Conservation (phyloP, 305 asterid species). For the Rubia tinctorum region DNA sequence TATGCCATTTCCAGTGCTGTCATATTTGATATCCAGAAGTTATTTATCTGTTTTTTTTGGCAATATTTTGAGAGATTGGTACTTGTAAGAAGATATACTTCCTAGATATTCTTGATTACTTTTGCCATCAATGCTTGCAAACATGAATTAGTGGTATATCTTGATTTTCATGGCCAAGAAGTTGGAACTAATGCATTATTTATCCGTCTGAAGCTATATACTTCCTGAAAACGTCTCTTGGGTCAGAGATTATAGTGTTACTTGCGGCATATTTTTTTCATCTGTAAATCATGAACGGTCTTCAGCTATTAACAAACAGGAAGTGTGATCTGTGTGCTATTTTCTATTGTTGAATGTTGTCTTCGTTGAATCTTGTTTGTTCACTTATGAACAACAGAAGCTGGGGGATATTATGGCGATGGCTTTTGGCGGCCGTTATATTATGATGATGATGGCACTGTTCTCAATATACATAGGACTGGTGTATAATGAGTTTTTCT, state of each 20-base stretch:
- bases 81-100: background rate
- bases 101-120: background rate
- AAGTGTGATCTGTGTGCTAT: background rate
- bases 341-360: background rate
- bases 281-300: background rate
- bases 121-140: background rate
- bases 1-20: background rate
- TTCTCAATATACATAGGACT: constrained; percentile 94
- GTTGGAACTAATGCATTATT: background rate
- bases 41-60: background rate
- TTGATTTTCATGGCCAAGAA: background rate
- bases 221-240: background rate
- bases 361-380: background rate
- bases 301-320: background rate
- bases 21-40: background rate
- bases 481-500: constrained; percentile 87
- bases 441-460: constrained; percentile 75
- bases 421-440: constrained; percentile 94
- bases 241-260: background rate
- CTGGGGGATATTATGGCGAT: constrained; percentile 95
- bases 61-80: background rate
- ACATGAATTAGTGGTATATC: background rate
- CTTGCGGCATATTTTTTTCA: background rate
- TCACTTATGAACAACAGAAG: constrained; percentile 41
- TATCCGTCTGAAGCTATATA: background rate